These are phyloP conservation scores for Apophysomyces ossiformis DNA, from an alignment of 371 early-diverging fungal species.

Conservation along the genomic window DNA sequence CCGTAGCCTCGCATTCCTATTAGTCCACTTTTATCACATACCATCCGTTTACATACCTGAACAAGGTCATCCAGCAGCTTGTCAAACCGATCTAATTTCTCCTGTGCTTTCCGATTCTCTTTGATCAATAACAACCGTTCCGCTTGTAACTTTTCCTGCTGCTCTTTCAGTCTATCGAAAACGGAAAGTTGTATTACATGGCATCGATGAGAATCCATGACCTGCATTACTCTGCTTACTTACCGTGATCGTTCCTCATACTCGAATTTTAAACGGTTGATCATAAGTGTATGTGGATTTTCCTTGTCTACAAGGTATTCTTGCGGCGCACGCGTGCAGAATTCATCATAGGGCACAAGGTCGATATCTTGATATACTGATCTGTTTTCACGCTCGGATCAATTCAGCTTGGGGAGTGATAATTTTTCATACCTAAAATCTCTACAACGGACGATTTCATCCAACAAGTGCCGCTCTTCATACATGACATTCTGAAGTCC, in stretches of 20 bases:
- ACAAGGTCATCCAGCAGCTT: constrained; percentile 49
- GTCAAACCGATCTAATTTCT: constrained; percentile 47
- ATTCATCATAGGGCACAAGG: constrained; percentile 47
- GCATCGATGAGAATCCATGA: not conserved
- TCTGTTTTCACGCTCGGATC: constrained; percentile 17
- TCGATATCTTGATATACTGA: constrained; percentile 54
- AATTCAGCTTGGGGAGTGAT: not conserved
- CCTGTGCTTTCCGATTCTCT: constrained; percentile 47
- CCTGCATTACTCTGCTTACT: constrained; percentile 3
- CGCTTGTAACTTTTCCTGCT: constrained; percentile 40
- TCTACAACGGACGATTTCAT: constrained; percentile 49
- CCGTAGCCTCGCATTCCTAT: not conserved
- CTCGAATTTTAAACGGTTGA: constrained; percentile 51
- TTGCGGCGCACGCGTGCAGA: constrained; percentile 34
- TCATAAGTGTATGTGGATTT: constrained; percentile 47
- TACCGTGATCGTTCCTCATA: constrained; percentile 43
- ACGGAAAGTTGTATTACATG: not conserved
- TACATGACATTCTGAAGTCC: constrained; percentile 54
- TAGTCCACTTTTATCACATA: not conserved
- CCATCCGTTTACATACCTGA: constrained; percentile 25
- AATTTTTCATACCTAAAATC: constrained; percentile 38
- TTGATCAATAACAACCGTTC: constrained; percentile 42
- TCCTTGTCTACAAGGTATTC: constrained; percentile 34
- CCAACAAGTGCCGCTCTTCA: constrained; percentile 51
- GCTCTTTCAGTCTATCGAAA: constrained; percentile 38